Evolutionary conservation across 352 stramenopile species (phyloP), one percentile per base, ranked within the genome.

Genomic region (Phytopythium aichiense): DNA sequence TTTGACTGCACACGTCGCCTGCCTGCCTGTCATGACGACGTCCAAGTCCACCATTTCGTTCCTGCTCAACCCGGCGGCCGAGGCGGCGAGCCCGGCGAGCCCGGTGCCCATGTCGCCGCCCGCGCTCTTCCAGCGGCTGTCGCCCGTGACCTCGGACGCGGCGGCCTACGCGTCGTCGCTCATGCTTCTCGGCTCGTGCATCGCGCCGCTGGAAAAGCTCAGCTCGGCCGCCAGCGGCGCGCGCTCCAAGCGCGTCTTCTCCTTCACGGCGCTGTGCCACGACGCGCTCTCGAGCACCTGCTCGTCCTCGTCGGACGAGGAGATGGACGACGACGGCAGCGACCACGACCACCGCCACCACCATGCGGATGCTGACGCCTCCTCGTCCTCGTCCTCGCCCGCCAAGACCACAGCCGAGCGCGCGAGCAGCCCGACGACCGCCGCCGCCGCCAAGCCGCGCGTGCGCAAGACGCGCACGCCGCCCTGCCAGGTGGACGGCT

Each of bases 401-500:
- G 23, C 37, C 38, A 49, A n/a, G 54, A 56, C 40, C 22, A 67
- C 49, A 25, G 59, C 28, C 40, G 61, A 31, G 28, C 28, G 28
- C 28, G 28, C 28, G 28, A 31, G 3, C 28, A 31, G 28, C 28
- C 28, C 40, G 54, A 56, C 7, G 23, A 50, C 30, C 11, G 35
- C 55, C 20, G 22, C 51, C 5, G 69, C 56, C 16, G 8, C 56
- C 30, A 65, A 64, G n/a, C 5, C 51, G 56, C 55, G 58, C 31
- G 64, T 63, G 22, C 67, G 63, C 49, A 84, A 82, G 66, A 61
- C 60, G 2, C 76, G 77, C 56, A 77, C 74, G 45, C 72, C 74
- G 46, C 78, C 72, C n/a, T 88, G 76, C 58, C 68, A 82, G 54
- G 70, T 88, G 18, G 79, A 81, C 31, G 75, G 75, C 0, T 89